These are phyloP conservation scores for Melanogaster broomeanus DNA, from an alignment of 768 basidiomycete species.

Conservation along the genomic window DNA sequence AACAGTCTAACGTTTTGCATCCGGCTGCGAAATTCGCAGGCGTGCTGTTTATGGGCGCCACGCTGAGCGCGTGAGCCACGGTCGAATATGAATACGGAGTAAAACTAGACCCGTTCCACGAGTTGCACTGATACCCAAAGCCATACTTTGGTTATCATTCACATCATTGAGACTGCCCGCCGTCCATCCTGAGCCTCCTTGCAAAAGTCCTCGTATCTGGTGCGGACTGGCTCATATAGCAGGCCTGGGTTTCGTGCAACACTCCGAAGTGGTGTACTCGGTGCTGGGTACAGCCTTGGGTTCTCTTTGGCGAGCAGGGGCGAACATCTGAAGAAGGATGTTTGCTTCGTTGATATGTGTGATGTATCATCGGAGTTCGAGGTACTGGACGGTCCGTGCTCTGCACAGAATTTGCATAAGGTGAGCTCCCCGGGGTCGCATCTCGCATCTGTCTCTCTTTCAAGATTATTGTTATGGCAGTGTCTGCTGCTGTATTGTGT, in stretches of 20 bases:
- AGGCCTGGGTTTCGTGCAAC: conserved; percentile 47
- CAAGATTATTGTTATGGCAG: too few species aligned
- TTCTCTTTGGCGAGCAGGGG: too few species aligned
- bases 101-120: neutral
- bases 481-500: neutral
- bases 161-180: conserved; percentile 31
- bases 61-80: too few species aligned
- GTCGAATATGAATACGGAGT: neutral
- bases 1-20: too few species aligned
- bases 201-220: conserved; percentile 30
- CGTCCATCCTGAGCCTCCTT: conserved; percentile 24
- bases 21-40: too few species aligned
- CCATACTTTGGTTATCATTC: neutral
- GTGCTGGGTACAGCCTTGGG: conserved; percentile 71
- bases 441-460: neutral
- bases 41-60: too few species aligned
- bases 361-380: conserved; percentile 61
- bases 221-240: too few species aligned
- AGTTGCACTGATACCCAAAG: neutral
- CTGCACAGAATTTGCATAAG: too few species aligned
- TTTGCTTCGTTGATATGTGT: too few species aligned
- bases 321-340: too few species aligned
- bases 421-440: conserved; percentile 30
- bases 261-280: conserved; percentile 61
- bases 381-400: too few species aligned